Percentiles rank a stretch among this genome's conserved stretches.
Conservation (phyloP, 2,329 filamentous ascomycete genomes). For the Diaporthe longicolla region DNA sequence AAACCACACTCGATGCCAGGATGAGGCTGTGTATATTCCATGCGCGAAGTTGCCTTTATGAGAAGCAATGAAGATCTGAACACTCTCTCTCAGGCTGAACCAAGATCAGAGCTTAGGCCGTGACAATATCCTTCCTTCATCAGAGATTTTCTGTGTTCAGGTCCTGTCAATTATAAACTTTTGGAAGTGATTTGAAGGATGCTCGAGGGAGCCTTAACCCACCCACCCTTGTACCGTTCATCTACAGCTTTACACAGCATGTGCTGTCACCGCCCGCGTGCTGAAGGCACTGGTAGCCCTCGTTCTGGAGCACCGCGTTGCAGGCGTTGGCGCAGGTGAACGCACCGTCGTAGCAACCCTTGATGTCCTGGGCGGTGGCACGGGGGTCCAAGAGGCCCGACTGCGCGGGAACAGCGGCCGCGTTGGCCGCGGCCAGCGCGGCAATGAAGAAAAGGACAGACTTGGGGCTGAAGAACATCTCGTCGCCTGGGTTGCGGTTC, state of each 20-base stretch:
- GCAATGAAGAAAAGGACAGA: constrained; percentile 8
- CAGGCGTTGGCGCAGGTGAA: constrained; percentile 18
- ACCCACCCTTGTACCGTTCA: background rate
- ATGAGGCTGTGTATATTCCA: background rate
- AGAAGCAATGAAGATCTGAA: background rate
- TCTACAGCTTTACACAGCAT: constrained; percentile 23
- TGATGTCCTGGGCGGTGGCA: constrained; percentile 9
- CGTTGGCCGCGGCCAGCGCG: constrained; percentile 15
- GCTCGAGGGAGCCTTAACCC: background rate
- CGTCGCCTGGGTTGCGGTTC: background rate
- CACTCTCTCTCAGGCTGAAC: background rate
- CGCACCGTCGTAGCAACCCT: background rate
- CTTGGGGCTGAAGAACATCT: constrained; percentile 21
- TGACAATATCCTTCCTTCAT: too few species aligned
- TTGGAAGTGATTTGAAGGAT: background rate
- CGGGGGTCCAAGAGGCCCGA: background rate
- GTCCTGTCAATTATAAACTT: background rate
- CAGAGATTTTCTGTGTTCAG: background rate
- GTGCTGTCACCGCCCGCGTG: background rate
- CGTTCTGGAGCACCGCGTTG: background rate
- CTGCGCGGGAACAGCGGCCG: background rate
- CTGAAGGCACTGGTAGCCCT: constrained; percentile 15
- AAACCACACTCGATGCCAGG: background rate
- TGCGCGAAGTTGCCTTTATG: background rate
- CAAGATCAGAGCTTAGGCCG: background rate